A percentile compares a stretch with the other conserved stretches of the same genome.
Evolutionary conservation across 305 asterid species (phyloP).

Genomic region (Fraxinus sp.): DNA sequence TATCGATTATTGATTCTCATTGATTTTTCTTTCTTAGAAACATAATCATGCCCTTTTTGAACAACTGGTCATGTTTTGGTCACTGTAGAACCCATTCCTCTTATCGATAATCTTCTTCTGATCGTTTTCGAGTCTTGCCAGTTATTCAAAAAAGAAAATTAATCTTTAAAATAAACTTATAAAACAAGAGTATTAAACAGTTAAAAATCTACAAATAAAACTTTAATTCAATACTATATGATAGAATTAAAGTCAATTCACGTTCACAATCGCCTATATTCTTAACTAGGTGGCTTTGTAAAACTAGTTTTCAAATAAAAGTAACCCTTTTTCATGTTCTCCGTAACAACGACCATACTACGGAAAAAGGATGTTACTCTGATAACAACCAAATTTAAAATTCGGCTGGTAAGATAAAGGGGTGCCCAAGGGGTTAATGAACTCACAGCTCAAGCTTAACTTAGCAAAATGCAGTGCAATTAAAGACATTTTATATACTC

Average conservation of each 20-base stretch:
- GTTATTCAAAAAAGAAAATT: neutral
- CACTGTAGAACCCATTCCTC: neutral
- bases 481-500: too few relatives aligned
- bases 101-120: neutral
- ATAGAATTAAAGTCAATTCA: too few relatives aligned
- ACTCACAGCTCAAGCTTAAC: too few relatives aligned
- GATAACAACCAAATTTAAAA: too few relatives aligned
- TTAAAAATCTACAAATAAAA: neutral
- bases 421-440: too few relatives aligned
- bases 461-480: too few relatives aligned
- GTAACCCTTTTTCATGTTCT: too few relatives aligned
- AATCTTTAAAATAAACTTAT: neutral
- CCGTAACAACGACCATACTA: too few relatives aligned
- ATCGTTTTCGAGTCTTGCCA: neutral
- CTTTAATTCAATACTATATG: neutral
- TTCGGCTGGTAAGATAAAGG: too few relatives aligned
- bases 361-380: too few relatives aligned
- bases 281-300: too few relatives aligned
- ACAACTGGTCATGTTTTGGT: neutral
- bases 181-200: neutral
- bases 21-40: neutral
- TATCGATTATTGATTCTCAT: neutral
- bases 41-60: neutral
- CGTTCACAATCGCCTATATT: neutral
- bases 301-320: too few relatives aligned